Evolutionary conservation across 192 early-diverging fungal genomes (phyloP), one percentile per base, ranked within the genome.

Genomic region (Coemansia sp.): DNA sequence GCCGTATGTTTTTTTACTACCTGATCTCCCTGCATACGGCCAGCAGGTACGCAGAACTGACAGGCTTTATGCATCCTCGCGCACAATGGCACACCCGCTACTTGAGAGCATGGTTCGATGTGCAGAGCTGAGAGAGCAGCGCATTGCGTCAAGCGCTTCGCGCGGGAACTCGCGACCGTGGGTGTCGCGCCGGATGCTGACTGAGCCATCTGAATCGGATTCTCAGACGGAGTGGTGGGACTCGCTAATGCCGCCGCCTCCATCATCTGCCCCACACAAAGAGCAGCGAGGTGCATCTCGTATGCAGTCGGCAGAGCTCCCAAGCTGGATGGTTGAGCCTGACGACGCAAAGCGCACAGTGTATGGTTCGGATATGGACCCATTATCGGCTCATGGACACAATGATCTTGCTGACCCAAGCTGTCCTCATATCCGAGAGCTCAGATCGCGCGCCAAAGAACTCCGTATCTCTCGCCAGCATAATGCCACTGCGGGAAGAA

Each of bases 61-160:
- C 25, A 69, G 78, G 36, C 59, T 64, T 0, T 81, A 81, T 43
- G 69, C 66, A 1, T 66, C 69, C 34, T 70, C 64, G 60, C 78
- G 78, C 42, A 29, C 64, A 23, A 63, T 58, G 49, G 68, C 69
- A 0, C 73, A 72, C 22, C 78, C 78, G 50, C 59, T 81, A 56
- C 63, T 81, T 7, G 73, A 69, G 60, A 75, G 78, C 61, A 75
- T 81, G 40, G 65, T 65, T 25, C 73, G 78, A 13, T 75, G 78
- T 43, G 70, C 71, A 2, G 60, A 59, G 5, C 66, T 81, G 64
- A 63, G 78, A 22, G 78, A 81, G 53, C 70, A 70, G 60, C 70
- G 73, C 9, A 50, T 50, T 14, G 78, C 66, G 0, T 46, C 61
- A 22, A 62, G 57, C 14, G 54, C 65, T 20, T 56, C 70, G 14